These are phyloP conservation scores for Myriosclerotinia duriaeana DNA, from an alignment of 2,329 filamentous ascomycete genomes.

Conservation along the genomic window DNA sequence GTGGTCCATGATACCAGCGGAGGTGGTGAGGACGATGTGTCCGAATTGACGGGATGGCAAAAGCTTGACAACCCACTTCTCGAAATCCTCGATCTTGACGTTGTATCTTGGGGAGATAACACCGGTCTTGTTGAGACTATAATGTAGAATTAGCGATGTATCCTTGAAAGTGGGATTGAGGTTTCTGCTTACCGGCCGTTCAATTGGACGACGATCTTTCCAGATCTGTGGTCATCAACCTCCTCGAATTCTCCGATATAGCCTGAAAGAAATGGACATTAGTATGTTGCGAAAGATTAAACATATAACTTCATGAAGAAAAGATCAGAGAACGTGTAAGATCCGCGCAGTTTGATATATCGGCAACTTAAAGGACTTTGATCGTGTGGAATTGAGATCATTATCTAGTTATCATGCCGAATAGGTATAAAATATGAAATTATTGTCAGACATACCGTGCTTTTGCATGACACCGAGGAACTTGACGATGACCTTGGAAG, in stretches of 20 bases:
- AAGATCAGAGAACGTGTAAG: constrained; percentile 93
- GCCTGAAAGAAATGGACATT: constrained; percentile 58
- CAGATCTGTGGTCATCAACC: constrained; percentile 98
- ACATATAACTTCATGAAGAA: constrained; percentile 76
- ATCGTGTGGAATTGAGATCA: constrained; percentile 80
- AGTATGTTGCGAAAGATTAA: constrained; percentile 94
- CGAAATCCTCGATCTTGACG: constrained; percentile 93
- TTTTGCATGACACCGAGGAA: constrained; percentile 99
- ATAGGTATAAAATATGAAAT: constrained; percentile 39
- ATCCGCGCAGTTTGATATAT: constrained; percentile 88
- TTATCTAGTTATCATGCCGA: constrained; percentile 99
- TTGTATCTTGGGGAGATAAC: constrained; percentile 99
- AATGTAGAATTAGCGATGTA: constrained; percentile 11
- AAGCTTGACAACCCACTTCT: constrained; percentile 99
- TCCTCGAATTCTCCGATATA: constrained; percentile 99
- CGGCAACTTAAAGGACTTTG: constrained; percentile 99
- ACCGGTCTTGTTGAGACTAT: constrained; percentile 91
- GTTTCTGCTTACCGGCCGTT: constrained; percentile 70
- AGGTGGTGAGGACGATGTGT: constrained; percentile 98
- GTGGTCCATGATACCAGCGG: constrained; percentile 99
- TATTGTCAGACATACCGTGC: constrained; percentile 76
- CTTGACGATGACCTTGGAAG: constrained; percentile 99
- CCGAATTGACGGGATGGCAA: constrained; percentile 99
- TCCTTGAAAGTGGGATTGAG: neutral
- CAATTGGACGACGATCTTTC: constrained; percentile 99